Conservation (phyloP, 257 asterid species). For the Petunia secreta region DNA sequence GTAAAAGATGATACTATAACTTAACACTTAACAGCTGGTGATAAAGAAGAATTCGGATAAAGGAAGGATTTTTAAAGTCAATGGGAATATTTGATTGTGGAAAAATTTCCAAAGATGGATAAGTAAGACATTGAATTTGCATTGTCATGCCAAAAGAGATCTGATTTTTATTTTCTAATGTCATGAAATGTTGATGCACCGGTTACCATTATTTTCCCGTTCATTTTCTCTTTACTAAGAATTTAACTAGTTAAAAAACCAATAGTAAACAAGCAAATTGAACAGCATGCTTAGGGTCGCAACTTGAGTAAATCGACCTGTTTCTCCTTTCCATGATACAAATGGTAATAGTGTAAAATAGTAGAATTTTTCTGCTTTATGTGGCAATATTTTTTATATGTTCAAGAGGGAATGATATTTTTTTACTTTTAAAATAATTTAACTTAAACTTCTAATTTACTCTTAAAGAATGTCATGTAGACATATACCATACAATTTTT, state of each 20-base stretch:
- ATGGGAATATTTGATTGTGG: conserved; percentile 18
- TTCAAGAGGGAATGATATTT: too few species aligned
- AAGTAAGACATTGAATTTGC: not conserved
- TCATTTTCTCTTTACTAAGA: not conserved
- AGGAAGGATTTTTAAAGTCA: conserved; percentile 4
- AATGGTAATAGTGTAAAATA: not conserved
- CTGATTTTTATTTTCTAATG: not conserved
- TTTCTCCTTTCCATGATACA: not conserved
- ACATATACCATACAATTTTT: too few species aligned
- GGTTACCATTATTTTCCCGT: too few species aligned
- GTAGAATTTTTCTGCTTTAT: too few species aligned
- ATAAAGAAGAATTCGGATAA: not conserved
- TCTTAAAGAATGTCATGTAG: too few species aligned
- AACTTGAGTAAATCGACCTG: not conserved
- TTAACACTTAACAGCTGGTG: conserved; percentile 11
- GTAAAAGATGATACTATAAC: not conserved
- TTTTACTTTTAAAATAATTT: too few species aligned
- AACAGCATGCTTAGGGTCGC: not conserved
- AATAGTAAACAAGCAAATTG: not conserved
- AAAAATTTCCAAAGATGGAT: not conserved
- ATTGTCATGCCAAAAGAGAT: not conserved
- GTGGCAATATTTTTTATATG: too few species aligned
- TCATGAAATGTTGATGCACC: too few species aligned
- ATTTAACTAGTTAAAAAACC: not conserved
- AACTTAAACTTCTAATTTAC: too few species aligned